A percentile compares a stretch with the other conserved stretches of the same genome.
Conservation (phyloP, 148 eudicot genomes). For the Rhododendron williamsianum region DNA sequence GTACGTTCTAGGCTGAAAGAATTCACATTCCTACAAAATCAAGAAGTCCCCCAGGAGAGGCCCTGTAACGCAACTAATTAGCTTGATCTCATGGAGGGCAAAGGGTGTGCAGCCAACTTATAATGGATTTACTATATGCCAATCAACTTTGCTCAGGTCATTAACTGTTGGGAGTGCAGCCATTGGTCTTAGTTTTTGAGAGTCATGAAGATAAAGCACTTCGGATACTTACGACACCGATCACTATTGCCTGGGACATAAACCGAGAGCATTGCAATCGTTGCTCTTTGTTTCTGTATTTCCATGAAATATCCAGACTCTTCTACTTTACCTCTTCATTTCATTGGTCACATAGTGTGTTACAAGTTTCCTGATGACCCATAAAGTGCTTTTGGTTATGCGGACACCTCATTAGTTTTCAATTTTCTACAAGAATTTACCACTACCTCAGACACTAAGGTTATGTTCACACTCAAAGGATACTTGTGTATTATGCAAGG, state of each 20-base stretch:
- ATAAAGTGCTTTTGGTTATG: background rate
- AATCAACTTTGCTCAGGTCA: background rate
- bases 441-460: background rate
- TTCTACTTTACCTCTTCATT: background rate
- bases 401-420: background rate
- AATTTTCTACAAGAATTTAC: background rate
- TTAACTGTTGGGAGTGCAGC: background rate
- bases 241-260: background rate
- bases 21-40: background rate
- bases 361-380: background rate
- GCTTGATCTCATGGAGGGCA: background rate
- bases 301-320: background rate
- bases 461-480: background rate
- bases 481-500: background rate
- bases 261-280: background rate
- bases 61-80: background rate
- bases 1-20: background rate
- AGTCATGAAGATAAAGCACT: background rate
- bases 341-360: constrained; percentile 4
- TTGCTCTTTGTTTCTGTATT: background rate
- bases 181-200: background rate
- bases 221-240: background rate
- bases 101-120: background rate
- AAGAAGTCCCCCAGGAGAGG: background rate
- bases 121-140: background rate